A percentile compares a stretch with the other conserved stretches of the same genome.
Evolutionary conservation across 495 filamentous ascomycete species (phyloP).

Genomic region (Hypoxylon subgilvum): DNA sequence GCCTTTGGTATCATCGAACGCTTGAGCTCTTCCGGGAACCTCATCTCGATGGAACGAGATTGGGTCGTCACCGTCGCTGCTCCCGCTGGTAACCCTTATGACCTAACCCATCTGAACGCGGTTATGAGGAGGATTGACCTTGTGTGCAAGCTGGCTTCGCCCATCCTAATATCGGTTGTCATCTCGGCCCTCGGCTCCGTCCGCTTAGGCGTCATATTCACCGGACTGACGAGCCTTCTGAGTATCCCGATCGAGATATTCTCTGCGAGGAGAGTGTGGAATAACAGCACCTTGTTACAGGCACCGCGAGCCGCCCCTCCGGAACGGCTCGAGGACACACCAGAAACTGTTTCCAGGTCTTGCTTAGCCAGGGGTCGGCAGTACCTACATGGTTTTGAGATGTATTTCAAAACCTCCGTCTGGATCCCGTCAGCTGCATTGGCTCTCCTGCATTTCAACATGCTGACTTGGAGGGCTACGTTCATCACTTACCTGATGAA

Average conservation of each 20-base stretch:
- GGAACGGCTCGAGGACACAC: not conserved
- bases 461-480: slow-evolving; percentile 63
- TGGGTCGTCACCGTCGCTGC: slow-evolving; percentile 60
- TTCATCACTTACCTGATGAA: slow-evolving; percentile 66
- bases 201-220: slow-evolving; percentile 56
- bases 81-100: slow-evolving; percentile 41
- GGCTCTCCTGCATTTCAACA: slow-evolving; percentile 63
- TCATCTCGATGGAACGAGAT: slow-evolving; percentile 69
- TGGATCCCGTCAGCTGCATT: slow-evolving; percentile 62
- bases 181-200: slow-evolving; percentile 52
- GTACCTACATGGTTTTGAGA: slow-evolving; percentile 44
- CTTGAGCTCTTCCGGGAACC: slow-evolving; percentile 60
- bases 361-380: slow-evolving; percentile 26
- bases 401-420: slow-evolving; percentile 50
- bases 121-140: slow-evolving; percentile 75
- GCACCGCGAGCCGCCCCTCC: slow-evolving; percentile 33
- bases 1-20: slow-evolving; percentile 65
- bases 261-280: slow-evolving; percentile 50
- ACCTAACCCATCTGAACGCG: slow-evolving; percentile 61
- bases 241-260: slow-evolving; percentile 47
- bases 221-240: slow-evolving; percentile 44
- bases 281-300: slow-evolving; percentile 39
- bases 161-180: slow-evolving; percentile 63
- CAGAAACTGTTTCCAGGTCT: slow-evolving; percentile 14
- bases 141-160: slow-evolving; percentile 70